phyloP scores from a whole-genome alignment of 2,329 filamentous ascomycete species.

The Fusarium sarcochroum region DNA sequence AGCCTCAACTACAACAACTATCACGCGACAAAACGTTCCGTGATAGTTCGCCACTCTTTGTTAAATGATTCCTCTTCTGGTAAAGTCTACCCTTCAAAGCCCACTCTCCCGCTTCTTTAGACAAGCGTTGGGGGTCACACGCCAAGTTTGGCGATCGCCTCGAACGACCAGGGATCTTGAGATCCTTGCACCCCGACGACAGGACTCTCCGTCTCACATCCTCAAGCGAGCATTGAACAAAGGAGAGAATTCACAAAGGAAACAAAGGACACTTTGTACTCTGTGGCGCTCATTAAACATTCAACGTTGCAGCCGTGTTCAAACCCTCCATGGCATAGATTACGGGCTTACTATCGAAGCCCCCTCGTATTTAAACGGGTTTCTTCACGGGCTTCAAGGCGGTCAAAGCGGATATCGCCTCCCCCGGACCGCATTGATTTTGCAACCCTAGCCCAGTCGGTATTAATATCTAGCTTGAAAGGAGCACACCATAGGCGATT shows the following conservation, averaged over 20 bases:
- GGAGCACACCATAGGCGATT: constrained; percentile 35
- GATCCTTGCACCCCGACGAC: constrained; percentile 28
- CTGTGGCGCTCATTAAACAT: constrained; percentile 21
- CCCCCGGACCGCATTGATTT: constrained; percentile 45
- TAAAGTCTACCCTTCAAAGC: constrained; percentile 30
- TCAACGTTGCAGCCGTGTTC: constrained; percentile 19
- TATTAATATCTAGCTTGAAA: constrained; percentile 36
- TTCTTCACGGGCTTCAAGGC: constrained; percentile 46
- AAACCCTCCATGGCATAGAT: constrained; percentile 41
- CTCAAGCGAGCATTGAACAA: constrained; percentile 8
- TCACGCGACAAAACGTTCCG: constrained; percentile 29
- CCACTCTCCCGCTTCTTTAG: constrained; percentile 40
- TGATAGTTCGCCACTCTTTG: constrained; percentile 32
- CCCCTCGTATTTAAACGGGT: constrained; percentile 38
- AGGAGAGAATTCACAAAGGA: constrained; percentile 6
- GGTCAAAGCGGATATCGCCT: constrained; percentile 46
- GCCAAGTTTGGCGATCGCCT: constrained; percentile 33
- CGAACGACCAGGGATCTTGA: constrained; percentile 35
- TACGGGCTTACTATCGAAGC: constrained; percentile 39
- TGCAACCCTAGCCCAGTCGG: constrained; percentile 36
- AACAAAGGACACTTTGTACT: constrained; percentile 30
- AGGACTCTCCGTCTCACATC: neutral
- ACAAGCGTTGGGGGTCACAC: constrained; percentile 45
- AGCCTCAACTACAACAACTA: constrained; percentile 7
- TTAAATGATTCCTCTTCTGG: constrained; percentile 41